Evolutionary conservation across 2,329 filamentous ascomycete genomes (phyloP).

Genomic region (Phyllosticta citribraziliensis): DNA sequence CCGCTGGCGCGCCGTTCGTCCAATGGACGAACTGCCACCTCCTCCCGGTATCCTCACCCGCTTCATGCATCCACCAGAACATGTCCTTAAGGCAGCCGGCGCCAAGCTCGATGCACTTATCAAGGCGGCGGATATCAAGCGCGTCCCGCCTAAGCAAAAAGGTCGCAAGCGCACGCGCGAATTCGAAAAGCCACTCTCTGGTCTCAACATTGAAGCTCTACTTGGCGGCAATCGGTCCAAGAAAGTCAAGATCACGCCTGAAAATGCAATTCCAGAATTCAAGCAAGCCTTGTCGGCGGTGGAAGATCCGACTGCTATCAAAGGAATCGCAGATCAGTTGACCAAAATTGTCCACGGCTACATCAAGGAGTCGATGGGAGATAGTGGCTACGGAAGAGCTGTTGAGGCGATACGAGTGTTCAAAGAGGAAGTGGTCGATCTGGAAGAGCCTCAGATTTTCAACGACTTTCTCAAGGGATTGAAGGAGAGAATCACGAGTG

Average conservation of each 20-base stretch:
- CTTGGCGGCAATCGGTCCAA: slow-evolving; percentile 49
- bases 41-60: slow-evolving; percentile 56
- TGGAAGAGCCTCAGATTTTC: slow-evolving; percentile 67
- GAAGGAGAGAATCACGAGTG: slow-evolving; percentile 61
- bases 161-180: slow-evolving; percentile 58
- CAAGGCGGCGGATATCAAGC: slow-evolving; percentile 67
- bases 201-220: slow-evolving; percentile 75
- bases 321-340: slow-evolving; percentile 66
- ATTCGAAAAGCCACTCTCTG: slow-evolving; percentile 72
- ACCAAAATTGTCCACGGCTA: slow-evolving; percentile 57
- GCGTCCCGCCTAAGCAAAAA: slow-evolving; percentile 73
- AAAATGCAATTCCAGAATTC: slow-evolving; percentile 85
- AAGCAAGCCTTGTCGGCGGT: slow-evolving; percentile 62
- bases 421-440: slow-evolving; percentile 62
- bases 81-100: slow-evolving; percentile 50
- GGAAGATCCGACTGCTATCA: slow-evolving; percentile 39
- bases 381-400: slow-evolving; percentile 62
- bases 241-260: slow-evolving; percentile 46
- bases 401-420: slow-evolving; percentile 69
- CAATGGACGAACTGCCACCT: slow-evolving; percentile 53
- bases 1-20: slow-evolving; percentile 68
- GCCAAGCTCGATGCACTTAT: slow-evolving; percentile 54
- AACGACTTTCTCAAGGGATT: slow-evolving; percentile 63
- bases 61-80: slow-evolving; percentile 62
- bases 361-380: slow-evolving; percentile 64